These are phyloP conservation scores for Talaromyces proteolyticus DNA, from an alignment of 495 filamentous ascomycete species.

Conservation along the genomic window DNA sequence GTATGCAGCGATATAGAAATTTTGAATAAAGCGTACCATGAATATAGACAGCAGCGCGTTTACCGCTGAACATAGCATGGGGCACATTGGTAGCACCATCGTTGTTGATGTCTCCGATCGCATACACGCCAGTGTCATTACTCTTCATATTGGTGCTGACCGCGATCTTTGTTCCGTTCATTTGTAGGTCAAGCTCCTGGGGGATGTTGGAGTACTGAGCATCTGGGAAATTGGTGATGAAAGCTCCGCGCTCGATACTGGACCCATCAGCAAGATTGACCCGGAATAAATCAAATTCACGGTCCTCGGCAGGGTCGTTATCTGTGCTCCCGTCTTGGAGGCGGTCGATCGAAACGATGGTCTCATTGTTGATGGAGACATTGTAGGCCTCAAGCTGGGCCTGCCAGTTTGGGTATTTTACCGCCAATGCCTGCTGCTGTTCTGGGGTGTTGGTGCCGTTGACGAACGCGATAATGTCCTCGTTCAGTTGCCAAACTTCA, in stretches of 20 bases:
- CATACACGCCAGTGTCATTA: slow-evolving; percentile 45
- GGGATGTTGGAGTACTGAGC: slow-evolving; percentile 34
- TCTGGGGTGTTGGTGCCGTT: slow-evolving; percentile 48
- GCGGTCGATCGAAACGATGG: slow-evolving; percentile 39
- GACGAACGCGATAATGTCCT: slow-evolving; percentile 40
- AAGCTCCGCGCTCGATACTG: slow-evolving; percentile 36
- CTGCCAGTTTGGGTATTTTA: slow-evolving; percentile 37
- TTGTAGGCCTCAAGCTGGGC: slow-evolving; percentile 39
- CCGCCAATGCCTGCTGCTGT: slow-evolving; percentile 26
- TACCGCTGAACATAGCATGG: slow-evolving; percentile 53
- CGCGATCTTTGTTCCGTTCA: slow-evolving; percentile 39
- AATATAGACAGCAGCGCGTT: slow-evolving; percentile 47
- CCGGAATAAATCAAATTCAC: slow-evolving; percentile 42
- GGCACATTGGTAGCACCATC: slow-evolving; percentile 55
- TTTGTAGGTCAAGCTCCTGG: slow-evolving; percentile 31
- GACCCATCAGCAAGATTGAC: slow-evolving; percentile 45
- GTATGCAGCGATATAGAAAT: background rate
- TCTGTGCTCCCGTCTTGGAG: slow-evolving; percentile 32
- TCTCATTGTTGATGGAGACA: slow-evolving; percentile 48
- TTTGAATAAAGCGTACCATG: slow-evolving; percentile 38
- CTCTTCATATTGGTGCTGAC: slow-evolving; percentile 39
- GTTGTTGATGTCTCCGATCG: slow-evolving; percentile 50
- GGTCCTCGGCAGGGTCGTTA: slow-evolving; percentile 29
- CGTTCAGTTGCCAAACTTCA: slow-evolving; percentile 42
- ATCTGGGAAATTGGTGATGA: slow-evolving; percentile 43